Conservation (phyloP, 1,139 yeast species). For the Suhomyces yuchorum region DNA sequence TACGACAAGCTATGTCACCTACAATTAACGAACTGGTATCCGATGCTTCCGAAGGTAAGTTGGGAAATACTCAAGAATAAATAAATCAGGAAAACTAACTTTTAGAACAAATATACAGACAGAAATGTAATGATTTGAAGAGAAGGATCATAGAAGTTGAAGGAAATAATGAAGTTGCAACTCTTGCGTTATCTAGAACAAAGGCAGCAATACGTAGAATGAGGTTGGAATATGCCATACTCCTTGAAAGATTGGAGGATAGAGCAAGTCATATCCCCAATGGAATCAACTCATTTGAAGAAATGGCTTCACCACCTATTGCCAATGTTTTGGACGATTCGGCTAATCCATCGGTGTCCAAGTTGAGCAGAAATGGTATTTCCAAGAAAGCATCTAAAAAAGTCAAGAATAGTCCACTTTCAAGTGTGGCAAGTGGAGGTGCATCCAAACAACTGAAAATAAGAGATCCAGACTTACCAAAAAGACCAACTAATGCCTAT, state of each 20-base stretch:
- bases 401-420: constrained; percentile 15
- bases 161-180: constrained; percentile 74
- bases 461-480: constrained; percentile 83
- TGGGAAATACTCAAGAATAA: background rate
- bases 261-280: constrained; percentile 44
- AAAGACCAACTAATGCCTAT: constrained; percentile 88
- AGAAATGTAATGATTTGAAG: constrained; percentile 72
- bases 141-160: constrained; percentile 75
- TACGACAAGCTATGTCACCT: background rate
- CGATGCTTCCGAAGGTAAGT: constrained; percentile 1
- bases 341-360: constrained; percentile 24
- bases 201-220: constrained; percentile 75
- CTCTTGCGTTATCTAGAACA: constrained; percentile 78
- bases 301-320: constrained; percentile 47
- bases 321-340: constrained; percentile 41
- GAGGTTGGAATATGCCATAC: constrained; percentile 77
- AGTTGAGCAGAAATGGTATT: constrained; percentile 26
- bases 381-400: constrained; percentile 26
- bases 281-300: constrained; percentile 35
- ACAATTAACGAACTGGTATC: constrained; percentile 2
- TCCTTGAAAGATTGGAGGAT: constrained; percentile 77
- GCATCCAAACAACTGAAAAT: constrained; percentile 31
- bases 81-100: constrained; percentile 1
- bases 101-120: constrained; percentile 49
- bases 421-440: constrained; percentile 15